These are phyloP conservation scores for Arachnopeziza araneosa DNA, from an alignment of 2,329 filamentous ascomycete genomes.

Conservation along the genomic window DNA sequence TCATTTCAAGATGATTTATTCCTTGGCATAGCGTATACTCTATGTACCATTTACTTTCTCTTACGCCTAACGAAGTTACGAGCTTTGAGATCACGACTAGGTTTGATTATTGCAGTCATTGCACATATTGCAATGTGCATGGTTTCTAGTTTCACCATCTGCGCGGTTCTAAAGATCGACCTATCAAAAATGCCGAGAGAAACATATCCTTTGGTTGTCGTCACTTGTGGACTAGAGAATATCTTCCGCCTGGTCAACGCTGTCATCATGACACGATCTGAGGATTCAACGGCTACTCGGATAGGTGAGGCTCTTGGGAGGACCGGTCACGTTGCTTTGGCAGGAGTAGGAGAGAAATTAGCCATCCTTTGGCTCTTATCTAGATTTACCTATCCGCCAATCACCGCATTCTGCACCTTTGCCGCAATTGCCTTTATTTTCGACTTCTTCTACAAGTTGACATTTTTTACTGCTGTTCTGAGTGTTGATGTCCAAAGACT, in stretches of 20 bases:
- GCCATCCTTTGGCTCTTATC: slow-evolving; percentile 61
- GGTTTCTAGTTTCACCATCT: slow-evolving; percentile 74
- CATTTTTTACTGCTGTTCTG: slow-evolving; percentile 73
- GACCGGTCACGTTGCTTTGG: slow-evolving; percentile 63
- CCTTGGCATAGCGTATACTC: slow-evolving; percentile 58
- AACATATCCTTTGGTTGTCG: slow-evolving; percentile 70
- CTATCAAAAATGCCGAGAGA: slow-evolving; percentile 68
- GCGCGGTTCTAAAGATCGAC: slow-evolving; percentile 69
- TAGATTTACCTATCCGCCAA: slow-evolving; percentile 60
- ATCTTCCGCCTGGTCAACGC: slow-evolving; percentile 74
- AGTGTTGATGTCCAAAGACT: slow-evolving; percentile 73
- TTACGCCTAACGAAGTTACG: slow-evolving; percentile 62
- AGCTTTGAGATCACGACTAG: slow-evolving; percentile 70
- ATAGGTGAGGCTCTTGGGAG: slow-evolving; percentile 71
- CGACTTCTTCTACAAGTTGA: slow-evolving; percentile 73
- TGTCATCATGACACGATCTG: slow-evolving; percentile 64
- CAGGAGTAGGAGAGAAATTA: slow-evolving; percentile 64
- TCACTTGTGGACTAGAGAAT: slow-evolving; percentile 70
- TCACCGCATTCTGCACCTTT: slow-evolving; percentile 71
- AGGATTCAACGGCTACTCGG: slow-evolving; percentile 61
- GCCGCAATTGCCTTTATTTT: slow-evolving; percentile 69
- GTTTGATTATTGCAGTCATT: slow-evolving; percentile 64
- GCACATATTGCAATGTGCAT: slow-evolving; percentile 67
- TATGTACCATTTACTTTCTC: slow-evolving; percentile 60
- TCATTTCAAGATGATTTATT: slow-evolving; percentile 59